Conservation (phyloP, 2,329 filamentous ascomycete genomes). For the Aspergillus quadrilineatus region DNA sequence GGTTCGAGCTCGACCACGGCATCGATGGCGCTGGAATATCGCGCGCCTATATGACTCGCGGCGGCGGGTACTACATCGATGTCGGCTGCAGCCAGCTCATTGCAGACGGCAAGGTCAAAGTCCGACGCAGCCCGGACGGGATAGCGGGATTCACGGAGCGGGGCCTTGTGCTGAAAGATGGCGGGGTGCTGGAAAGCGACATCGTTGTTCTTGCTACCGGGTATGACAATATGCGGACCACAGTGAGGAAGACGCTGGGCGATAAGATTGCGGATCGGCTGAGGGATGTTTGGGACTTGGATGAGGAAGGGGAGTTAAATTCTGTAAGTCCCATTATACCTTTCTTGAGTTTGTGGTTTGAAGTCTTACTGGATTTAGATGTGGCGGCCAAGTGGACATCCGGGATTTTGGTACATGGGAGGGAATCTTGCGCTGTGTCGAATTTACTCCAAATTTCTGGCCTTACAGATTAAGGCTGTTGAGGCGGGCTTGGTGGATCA, state of each 20-base stretch:
- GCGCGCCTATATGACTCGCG: conserved; percentile 47
- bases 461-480: conserved; percentile 51
- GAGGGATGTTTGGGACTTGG: conserved; percentile 61
- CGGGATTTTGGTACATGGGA: conserved; percentile 66
- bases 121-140: conserved; percentile 57
- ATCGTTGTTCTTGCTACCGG: conserved; percentile 64
- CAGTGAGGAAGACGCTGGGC: conserved; percentile 62
- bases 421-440: conserved; percentile 64
- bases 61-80: conserved; percentile 62
- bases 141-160: conserved; percentile 52
- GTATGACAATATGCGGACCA: conserved; percentile 67
- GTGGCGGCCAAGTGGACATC: conserved; percentile 62
- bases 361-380: conserved; percentile 13
- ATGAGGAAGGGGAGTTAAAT: conserved; percentile 57
- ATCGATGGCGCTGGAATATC: conserved; percentile 44
- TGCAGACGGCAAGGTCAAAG: conserved; percentile 59
- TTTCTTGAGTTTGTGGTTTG: too few species aligned
- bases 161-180: conserved; percentile 54
- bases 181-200: conserved; percentile 58
- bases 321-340: conserved; percentile 24
- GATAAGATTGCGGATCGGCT: conserved; percentile 59
- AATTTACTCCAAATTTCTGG: conserved; percentile 57
- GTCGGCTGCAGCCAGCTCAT: conserved; percentile 56
- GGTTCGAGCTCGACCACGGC: conserved; percentile 46
- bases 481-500: conserved; percentile 38